phyloP scores from a whole-genome alignment of 306 rosid species.

The Medicago ruthenica region DNA sequence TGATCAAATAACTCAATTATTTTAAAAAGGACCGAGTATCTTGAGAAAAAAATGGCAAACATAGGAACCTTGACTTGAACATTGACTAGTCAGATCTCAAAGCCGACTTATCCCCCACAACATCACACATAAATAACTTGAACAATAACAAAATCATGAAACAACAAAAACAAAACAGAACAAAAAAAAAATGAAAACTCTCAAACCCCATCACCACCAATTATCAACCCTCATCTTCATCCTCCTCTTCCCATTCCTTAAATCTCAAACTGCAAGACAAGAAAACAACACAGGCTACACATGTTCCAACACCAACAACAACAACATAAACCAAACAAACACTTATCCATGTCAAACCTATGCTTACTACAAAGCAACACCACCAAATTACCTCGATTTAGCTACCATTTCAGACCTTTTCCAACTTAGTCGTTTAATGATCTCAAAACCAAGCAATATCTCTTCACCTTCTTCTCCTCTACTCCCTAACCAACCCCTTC shows the following conservation, averaged over 20 bases:
- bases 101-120: background rate
- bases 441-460: constrained; percentile 69
- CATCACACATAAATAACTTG: background rate
- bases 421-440: constrained; percentile 65
- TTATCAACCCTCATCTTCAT: constrained; percentile 32
- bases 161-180: background rate
- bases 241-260: background rate
- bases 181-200: background rate
- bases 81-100: background rate
- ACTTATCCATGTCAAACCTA: constrained; percentile 66
- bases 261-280: constrained; percentile 47
- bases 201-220: background rate
- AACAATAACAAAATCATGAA: background rate
- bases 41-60: too few relatives aligned
- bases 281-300: constrained; percentile 59
- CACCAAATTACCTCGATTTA: constrained; percentile 71
- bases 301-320: constrained; percentile 35
- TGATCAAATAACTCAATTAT: too few relatives aligned
- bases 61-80: background rate
- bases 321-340: constrained; percentile 43
- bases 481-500: constrained; percentile 57
- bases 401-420: constrained; percentile 87
- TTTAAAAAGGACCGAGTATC: too few relatives aligned
- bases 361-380: constrained; percentile 63
- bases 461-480: constrained; percentile 60